Conservation (phyloP, 2,329 filamentous ascomycete genomes). For the Pestalotiopsis sp. region DNA sequence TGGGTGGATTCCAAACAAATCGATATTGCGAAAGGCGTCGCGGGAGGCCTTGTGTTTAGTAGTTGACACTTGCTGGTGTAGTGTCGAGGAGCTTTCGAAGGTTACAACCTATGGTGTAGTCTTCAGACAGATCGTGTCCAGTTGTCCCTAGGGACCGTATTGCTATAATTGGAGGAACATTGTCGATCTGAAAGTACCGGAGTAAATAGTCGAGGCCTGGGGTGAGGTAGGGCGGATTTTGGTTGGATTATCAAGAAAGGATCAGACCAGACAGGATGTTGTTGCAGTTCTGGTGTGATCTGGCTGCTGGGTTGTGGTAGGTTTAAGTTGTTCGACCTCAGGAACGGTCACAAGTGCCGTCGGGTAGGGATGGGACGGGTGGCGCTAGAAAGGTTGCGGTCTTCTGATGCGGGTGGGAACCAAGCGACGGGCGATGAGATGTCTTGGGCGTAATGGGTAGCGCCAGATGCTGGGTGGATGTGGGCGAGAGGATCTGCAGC, state of each 20-base stretch:
- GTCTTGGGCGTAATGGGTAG: conserved; percentile 3
- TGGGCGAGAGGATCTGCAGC: conserved; percentile 5
- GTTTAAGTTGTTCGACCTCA: conserved; percentile 3
- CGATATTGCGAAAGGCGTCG: neutral
- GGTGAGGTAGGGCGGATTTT: neutral
- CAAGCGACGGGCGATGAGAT: neutral
- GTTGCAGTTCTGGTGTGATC: neutral
- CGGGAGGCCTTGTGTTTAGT: neutral
- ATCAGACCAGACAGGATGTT: neutral
- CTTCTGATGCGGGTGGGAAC: neutral
- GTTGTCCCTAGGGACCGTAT: conserved; percentile 44
- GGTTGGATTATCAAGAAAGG: neutral
- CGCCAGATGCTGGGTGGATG: conserved; percentile 2
- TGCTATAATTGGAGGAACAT: conserved; percentile 40
- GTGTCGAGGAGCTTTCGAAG: conserved; percentile 16
- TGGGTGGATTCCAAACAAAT: neutral
- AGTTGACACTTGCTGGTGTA: conserved; percentile 13
- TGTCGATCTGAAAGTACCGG: conserved; percentile 12
- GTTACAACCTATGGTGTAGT: conserved; percentile 24
- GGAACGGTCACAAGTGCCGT: conserved; percentile 9
- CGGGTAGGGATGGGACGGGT: neutral
- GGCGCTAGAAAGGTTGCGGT: neutral
- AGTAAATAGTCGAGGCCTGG: conserved; percentile 10
- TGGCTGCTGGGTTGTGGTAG: neutral
- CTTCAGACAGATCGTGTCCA: conserved; percentile 26